A percentile compares a stretch with the other conserved stretches of the same genome.
Evolutionary conservation across 345 rosid species (phyloP).

Genomic region (Streptanthus diversifolius): DNA sequence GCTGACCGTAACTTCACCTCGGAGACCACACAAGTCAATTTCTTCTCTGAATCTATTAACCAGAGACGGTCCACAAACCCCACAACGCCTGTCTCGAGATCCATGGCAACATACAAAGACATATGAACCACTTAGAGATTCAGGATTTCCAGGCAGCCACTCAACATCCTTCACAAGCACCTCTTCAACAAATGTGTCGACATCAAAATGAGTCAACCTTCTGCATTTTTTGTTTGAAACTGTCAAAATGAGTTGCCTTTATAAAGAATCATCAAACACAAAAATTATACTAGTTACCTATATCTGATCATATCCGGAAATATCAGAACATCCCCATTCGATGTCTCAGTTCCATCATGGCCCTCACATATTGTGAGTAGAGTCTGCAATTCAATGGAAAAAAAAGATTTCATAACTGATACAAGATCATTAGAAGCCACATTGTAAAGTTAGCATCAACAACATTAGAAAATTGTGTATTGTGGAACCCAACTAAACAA

Average conservation of each 20-base stretch:
- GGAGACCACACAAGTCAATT: constrained; percentile 61
- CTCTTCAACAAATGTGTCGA: constrained; percentile 95
- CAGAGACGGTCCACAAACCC: constrained; percentile 87
- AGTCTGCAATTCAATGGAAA: constrained; percentile 46
- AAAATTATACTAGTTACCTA: constrained; percentile 44
- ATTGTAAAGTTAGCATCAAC: constrained; percentile 8
- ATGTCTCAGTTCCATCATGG: constrained; percentile 95
- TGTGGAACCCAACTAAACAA: neutral
- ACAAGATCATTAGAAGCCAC: constrained; percentile 7
- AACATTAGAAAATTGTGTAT: neutral
- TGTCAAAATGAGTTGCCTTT: constrained; percentile 8
- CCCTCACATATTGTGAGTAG: constrained; percentile 94
- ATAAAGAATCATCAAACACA: neutral
- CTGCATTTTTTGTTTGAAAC: constrained; percentile 44
- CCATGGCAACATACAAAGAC: constrained; percentile 94
- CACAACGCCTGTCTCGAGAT: constrained; percentile 81
- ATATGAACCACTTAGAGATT: constrained; percentile 64
- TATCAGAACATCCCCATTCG: constrained; percentile 91
- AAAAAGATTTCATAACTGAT: neutral
- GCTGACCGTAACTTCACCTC: constrained; percentile 80
- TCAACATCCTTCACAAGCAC: constrained; percentile 91
- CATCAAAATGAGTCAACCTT: constrained; percentile 98
- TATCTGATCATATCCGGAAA: constrained; percentile 98
- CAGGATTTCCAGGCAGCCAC: constrained; percentile 94
- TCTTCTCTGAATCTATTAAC: constrained; percentile 85